Conservation (phyloP, 2,329 filamentous ascomycete genomes). For the Alternaria ventricosa region DNA sequence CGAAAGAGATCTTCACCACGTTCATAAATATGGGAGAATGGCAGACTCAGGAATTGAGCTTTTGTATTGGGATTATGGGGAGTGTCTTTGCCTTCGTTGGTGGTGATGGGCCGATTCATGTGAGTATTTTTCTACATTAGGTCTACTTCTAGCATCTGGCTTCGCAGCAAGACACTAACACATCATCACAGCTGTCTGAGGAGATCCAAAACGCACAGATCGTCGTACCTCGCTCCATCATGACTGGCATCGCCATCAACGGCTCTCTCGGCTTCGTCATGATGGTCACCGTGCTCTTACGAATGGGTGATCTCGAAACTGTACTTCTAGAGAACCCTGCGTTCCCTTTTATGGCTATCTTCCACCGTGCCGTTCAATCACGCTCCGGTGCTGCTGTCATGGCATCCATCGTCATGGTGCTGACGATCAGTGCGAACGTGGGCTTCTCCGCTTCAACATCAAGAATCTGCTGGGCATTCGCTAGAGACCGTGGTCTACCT, state of each 20-base stretch:
- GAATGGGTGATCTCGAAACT: slow-evolving; percentile 42
- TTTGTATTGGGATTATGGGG: slow-evolving; percentile 49
- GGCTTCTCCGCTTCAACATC: slow-evolving; percentile 48
- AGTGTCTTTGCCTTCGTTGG: slow-evolving; percentile 47
- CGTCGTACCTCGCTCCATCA: slow-evolving; percentile 45
- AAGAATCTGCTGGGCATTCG: slow-evolving; percentile 50
- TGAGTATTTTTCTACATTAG: slow-evolving; percentile 11
- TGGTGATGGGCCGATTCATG: slow-evolving; percentile 48
- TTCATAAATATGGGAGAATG: slow-evolving; percentile 57
- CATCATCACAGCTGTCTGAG: slow-evolving; percentile 30
- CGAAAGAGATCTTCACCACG: slow-evolving; percentile 52
- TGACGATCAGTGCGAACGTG: slow-evolving; percentile 44
- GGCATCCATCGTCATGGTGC: slow-evolving; percentile 36
- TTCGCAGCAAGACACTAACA: not conserved
- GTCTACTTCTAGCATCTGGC: not conserved
- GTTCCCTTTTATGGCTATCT: slow-evolving; percentile 56
- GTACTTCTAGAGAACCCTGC: slow-evolving; percentile 49
- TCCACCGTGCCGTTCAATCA: slow-evolving; percentile 42
- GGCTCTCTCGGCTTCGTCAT: slow-evolving; percentile 48
- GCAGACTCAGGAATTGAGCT: slow-evolving; percentile 51
- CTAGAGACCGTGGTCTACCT: slow-evolving; percentile 52
- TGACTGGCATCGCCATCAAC: slow-evolving; percentile 48
- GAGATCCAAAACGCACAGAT: slow-evolving; percentile 40
- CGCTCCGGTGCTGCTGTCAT: slow-evolving; percentile 54
- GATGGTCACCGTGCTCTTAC: slow-evolving; percentile 35